phyloP scores from a whole-genome alignment of 768 basidiomycete genomes.

The Atractiella rhizophila region DNA sequence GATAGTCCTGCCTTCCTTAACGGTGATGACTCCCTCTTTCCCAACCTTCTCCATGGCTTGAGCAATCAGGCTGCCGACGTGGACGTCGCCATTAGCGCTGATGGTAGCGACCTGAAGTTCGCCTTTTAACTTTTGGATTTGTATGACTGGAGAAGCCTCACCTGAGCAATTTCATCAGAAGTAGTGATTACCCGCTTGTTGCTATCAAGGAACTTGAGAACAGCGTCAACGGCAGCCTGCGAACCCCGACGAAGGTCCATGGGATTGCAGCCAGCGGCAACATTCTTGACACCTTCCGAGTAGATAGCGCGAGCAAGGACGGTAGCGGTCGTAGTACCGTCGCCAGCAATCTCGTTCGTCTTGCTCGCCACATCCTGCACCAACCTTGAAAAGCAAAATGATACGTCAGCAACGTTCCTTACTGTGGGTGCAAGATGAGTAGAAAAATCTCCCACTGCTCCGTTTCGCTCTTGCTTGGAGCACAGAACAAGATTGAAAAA shows the following conservation, averaged over 20 bases:
- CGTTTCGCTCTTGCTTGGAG: too few relatives aligned
- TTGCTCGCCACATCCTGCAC: slow-evolving; percentile 88
- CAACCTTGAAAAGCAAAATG: slow-evolving; percentile 46
- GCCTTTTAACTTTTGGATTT: neutral
- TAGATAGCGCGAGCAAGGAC: slow-evolving; percentile 94
- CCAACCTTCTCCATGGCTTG: slow-evolving; percentile 99
- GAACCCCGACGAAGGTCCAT: slow-evolving; percentile 98
- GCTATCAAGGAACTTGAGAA: slow-evolving; percentile 64
- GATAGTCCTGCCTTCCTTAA: slow-evolving; percentile 94
- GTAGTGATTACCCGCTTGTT: slow-evolving; percentile 90
- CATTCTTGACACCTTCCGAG: slow-evolving; percentile 95
- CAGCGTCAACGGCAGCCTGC: slow-evolving; percentile 84
- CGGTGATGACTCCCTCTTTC: slow-evolving; percentile 98
- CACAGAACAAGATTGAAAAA: too few relatives aligned
- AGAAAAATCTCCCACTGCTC: too few relatives aligned
- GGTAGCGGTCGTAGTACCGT: slow-evolving; percentile 93
- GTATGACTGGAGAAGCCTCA: slow-evolving; percentile 70
- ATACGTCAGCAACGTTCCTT: too few relatives aligned
- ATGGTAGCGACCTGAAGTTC: slow-evolving; percentile 89
- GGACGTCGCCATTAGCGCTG: slow-evolving; percentile 48
- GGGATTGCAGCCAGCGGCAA: slow-evolving; percentile 94
- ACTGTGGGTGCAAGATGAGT: too few relatives aligned
- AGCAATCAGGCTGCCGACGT: slow-evolving; percentile 81
- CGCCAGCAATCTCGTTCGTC: slow-evolving; percentile 89
- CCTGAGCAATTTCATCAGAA: slow-evolving; percentile 75